Percentiles rank a stretch among this genome's conserved stretches.
Conservation (phyloP, 306 rosid species). For the Glycine tomentella region DNA sequence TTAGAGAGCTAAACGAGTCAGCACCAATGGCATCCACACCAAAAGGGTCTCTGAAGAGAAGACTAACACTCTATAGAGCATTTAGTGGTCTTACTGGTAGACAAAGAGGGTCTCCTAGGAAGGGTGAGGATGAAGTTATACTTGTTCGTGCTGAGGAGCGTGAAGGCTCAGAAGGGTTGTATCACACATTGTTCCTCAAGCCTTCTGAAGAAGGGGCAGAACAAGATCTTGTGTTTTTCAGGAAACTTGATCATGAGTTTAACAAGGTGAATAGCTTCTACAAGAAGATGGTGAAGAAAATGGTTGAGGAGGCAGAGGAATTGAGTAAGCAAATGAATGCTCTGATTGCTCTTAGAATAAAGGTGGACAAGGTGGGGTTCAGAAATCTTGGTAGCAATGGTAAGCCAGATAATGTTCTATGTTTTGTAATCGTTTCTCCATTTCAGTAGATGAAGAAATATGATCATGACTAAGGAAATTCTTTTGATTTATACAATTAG, state of each 20-base stretch:
- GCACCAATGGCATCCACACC: constrained; percentile 55
- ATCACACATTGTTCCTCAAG: constrained; percentile 62
- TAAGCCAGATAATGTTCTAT: constrained; percentile 41
- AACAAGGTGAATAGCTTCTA: constrained; percentile 73
- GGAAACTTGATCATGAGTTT: constrained; percentile 73
- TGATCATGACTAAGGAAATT: not conserved
- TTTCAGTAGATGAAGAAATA: not conserved
- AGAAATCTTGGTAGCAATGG: constrained; percentile 47
- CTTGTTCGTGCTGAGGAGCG: constrained; percentile 51
- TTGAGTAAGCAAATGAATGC: constrained; percentile 77
- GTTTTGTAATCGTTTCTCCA: not conserved
- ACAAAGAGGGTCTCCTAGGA: constrained; percentile 51
- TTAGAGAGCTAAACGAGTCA: constrained; percentile 32
- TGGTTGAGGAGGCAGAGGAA: constrained; percentile 71
- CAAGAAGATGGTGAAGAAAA: constrained; percentile 58
- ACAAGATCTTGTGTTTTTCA: constrained; percentile 63
- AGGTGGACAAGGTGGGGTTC: constrained; percentile 59
- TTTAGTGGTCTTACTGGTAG: constrained; percentile 68
- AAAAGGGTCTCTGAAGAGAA: constrained; percentile 60
- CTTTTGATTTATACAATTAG: constrained; percentile 13
- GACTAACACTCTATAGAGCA: constrained; percentile 63
- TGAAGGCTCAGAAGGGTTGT: constrained; percentile 47
- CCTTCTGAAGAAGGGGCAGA: constrained; percentile 59
- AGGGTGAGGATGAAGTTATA: constrained; percentile 66
- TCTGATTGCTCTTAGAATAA: constrained; percentile 70